phyloP scores from a whole-genome alignment of 179 eudicot genomes.

The Silene noctiflora region DNA sequence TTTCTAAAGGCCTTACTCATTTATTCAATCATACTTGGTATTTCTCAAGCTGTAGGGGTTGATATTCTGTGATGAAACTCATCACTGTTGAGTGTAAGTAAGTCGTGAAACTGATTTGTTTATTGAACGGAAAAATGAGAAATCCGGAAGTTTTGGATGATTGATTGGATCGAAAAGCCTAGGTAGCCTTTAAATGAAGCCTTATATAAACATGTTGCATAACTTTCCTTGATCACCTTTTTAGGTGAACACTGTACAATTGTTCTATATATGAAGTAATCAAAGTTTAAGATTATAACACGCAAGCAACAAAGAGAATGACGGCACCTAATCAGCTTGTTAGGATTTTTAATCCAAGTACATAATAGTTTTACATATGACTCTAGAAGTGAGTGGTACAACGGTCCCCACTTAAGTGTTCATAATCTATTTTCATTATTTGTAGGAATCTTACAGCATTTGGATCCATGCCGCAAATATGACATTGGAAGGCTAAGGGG shows the following conservation, averaged over 20 bases:
- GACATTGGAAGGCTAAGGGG: constrained; percentile 25
- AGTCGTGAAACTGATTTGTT: not conserved
- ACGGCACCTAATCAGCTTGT: constrained; percentile 19
- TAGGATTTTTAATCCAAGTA: constrained; percentile 12
- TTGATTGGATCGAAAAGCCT: constrained; percentile 7
- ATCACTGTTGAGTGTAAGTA: not conserved
- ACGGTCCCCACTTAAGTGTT: constrained; percentile 7
- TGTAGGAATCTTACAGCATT: constrained; percentile 19
- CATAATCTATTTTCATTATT: constrained; percentile 21
- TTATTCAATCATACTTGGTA: not conserved
- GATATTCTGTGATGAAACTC: constrained; percentile 7
- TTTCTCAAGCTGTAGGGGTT: not conserved
- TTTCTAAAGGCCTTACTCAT: constrained; percentile 10
- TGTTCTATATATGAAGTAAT: constrained; percentile 15
- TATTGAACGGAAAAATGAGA: constrained; percentile 4
- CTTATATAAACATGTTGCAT: constrained; percentile 1
- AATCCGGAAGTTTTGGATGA: not conserved
- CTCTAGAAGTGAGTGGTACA: not conserved
- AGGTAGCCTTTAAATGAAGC: constrained; percentile 8
- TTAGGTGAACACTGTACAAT: constrained; percentile 22
- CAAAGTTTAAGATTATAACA: constrained; percentile 6
- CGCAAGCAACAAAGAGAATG: constrained; percentile 19
- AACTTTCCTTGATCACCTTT: constrained; percentile 11
- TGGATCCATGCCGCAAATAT: constrained; percentile 28
- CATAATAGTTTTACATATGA: not conserved